Conservation (phyloP, 148 eudicot genomes). For the Rhododendron ovatum region DNA sequence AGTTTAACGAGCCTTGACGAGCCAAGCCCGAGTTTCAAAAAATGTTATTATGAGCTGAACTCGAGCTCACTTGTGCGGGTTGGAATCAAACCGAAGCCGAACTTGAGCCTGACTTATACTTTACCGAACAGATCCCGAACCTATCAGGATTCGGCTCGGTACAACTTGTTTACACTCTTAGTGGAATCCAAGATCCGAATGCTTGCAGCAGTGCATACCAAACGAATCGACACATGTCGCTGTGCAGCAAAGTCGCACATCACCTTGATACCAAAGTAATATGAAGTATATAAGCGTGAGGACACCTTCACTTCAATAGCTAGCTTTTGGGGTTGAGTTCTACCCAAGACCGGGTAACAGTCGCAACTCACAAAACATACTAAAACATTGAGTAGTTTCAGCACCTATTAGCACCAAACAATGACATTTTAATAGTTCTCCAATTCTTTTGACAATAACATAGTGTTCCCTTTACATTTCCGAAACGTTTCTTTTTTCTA, state of each 20-base stretch:
- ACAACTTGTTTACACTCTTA: no score
- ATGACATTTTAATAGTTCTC: not conserved
- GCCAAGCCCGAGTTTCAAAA: no score
- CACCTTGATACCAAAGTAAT: not conserved
- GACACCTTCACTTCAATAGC: not conserved
- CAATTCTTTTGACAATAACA: not conserved
- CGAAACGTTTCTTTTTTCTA: not conserved
- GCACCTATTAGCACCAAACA: not conserved
- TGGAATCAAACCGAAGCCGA: no score
- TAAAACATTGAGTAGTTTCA: not conserved
- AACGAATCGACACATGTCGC: not conserved
- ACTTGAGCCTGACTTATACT: no score
- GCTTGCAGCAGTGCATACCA: not conserved
- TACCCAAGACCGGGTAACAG: not conserved
- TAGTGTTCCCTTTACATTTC: not conserved
- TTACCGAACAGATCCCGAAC: not conserved
- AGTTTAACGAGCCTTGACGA: no score
- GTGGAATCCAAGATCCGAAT: not conserved
- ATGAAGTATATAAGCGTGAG: not conserved
- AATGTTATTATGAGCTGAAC: no score
- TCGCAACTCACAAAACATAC: not conserved
- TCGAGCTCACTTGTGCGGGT: no score
- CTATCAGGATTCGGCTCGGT: no score
- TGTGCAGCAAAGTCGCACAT: not conserved
- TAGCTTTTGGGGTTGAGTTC: not conserved